phyloP scores from a whole-genome alignment of 805 yeast genomes.

The Suhomyces vadensis region DNA sequence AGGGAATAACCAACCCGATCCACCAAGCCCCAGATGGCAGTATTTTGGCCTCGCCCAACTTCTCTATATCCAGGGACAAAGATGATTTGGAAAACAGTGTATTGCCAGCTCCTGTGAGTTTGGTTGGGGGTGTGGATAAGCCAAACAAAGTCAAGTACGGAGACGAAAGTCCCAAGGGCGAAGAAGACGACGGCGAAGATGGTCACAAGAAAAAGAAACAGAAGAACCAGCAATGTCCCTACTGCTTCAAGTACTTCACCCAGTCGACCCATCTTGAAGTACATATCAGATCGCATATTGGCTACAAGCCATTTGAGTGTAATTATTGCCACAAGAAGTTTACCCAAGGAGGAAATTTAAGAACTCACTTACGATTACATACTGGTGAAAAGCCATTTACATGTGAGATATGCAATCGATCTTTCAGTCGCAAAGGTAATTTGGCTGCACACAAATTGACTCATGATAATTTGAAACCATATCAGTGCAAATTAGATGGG shows the following conservation, averaged over 20 bases:
- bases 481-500: conserved; percentile 72
- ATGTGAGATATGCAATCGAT: conserved; percentile 73
- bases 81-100: conserved; percentile 38
- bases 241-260: conserved; percentile 77
- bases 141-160: conserved; percentile 39
- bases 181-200: conserved; percentile 22
- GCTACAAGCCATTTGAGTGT: conserved; percentile 81
- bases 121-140: conserved; percentile 81
- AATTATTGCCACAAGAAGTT: conserved; percentile 75
- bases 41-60: conserved; percentile 47
- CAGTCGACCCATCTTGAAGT: conserved; percentile 93
- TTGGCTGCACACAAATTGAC: conserved; percentile 84
- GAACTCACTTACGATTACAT: conserved; percentile 83
- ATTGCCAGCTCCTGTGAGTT: conserved; percentile 56
- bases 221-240: conserved; percentile 69
- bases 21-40: conserved; percentile 70
- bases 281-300: conserved; percentile 84
- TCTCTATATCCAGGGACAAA: conserved; percentile 13
- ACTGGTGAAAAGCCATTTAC: conserved; percentile 91
- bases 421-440: conserved; percentile 89
- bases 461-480: conserved; percentile 78
- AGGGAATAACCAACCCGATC: conserved; percentile 66
- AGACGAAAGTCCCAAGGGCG: conserved; percentile 14
- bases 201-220: conserved; percentile 24
- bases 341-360: conserved; percentile 86